Percentiles rank a stretch among this genome's conserved stretches.
Conservation (phyloP, 2,329 filamentous ascomycete species). For the Purpureocillium lavendulum region DNA sequence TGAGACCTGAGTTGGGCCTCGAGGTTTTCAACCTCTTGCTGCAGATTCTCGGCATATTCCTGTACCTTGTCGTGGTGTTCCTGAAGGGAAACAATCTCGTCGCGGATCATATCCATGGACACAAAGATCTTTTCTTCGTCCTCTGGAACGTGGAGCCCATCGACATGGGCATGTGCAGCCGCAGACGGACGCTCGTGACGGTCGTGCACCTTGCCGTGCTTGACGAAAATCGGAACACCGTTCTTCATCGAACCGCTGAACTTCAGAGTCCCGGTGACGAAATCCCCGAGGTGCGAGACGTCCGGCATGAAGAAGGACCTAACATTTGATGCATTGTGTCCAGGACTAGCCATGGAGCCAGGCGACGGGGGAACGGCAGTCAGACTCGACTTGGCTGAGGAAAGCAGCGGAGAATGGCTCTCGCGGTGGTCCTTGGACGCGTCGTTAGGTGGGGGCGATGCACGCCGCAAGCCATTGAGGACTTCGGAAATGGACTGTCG, state of each 20-base stretch:
- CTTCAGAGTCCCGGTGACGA: constrained; percentile 45
- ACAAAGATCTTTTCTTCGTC: constrained; percentile 52
- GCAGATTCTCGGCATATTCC: constrained; percentile 43
- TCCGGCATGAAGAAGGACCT: constrained; percentile 48
- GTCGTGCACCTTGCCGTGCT: constrained; percentile 42
- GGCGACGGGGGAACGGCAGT: constrained; percentile 32
- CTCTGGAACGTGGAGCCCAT: constrained; percentile 39
- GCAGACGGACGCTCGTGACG: constrained; percentile 23
- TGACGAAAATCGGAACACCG: constrained; percentile 48
- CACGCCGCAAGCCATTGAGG: constrained; percentile 25
- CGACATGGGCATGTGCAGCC: constrained; percentile 37
- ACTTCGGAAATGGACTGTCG: constrained; percentile 24
- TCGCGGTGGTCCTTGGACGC: constrained; percentile 11
- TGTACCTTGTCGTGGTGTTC: constrained; percentile 49
- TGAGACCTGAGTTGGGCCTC: constrained; percentile 39
- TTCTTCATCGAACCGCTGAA: constrained; percentile 42
- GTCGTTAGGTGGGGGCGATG: constrained; percentile 20
- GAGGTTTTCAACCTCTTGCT: constrained; percentile 41
- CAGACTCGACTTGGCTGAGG: constrained; percentile 31
- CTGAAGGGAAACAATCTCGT: constrained; percentile 46
- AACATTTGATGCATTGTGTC: constrained; percentile 30
- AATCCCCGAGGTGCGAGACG: constrained; percentile 47
- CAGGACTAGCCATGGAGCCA: constrained; percentile 21
- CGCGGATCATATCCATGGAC: constrained; percentile 53
- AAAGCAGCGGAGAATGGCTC: constrained; percentile 23